Conservation (phyloP, 2,329 filamentous ascomycete species). For the Arthrinium phaeospermum region DNA sequence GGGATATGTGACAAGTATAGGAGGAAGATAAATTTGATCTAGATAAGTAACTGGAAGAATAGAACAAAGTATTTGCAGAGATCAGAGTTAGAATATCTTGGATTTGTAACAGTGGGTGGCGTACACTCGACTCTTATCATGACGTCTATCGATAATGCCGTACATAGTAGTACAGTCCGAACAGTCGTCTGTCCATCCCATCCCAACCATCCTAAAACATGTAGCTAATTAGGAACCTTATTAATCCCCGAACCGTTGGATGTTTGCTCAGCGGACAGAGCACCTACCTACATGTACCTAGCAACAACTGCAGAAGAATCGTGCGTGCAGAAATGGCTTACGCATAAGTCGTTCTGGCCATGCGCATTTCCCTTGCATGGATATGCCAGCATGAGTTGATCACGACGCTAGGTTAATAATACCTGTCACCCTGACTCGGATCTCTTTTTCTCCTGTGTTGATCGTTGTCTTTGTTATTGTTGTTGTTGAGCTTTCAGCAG, state of each 20-base stretch:
- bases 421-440: not conserved
- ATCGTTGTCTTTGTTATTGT: not conserved
- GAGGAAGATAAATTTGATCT: not conserved
- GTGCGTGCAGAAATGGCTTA: not conserved
- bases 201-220: not conserved
- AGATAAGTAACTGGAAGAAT: not conserved
- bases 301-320: not conserved
- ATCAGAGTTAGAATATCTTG: not conserved
- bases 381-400: not conserved
- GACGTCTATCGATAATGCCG: constrained; percentile 5
- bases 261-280: not conserved
- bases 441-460: not conserved
- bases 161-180: not conserved
- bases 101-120: constrained; percentile 13
- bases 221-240: not conserved
- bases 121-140: constrained; percentile 1
- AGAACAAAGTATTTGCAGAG: not conserved
- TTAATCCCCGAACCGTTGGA: not conserved
- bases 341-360: not conserved
- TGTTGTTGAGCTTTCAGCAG: not conserved
- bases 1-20: not conserved
- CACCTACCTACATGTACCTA: not conserved
- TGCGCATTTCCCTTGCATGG: not conserved
- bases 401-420: not conserved
- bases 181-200: not conserved